phyloP scores from a whole-genome alignment of 352 stramenopile species.

The Phytophthora macrochlamydospora region DNA sequence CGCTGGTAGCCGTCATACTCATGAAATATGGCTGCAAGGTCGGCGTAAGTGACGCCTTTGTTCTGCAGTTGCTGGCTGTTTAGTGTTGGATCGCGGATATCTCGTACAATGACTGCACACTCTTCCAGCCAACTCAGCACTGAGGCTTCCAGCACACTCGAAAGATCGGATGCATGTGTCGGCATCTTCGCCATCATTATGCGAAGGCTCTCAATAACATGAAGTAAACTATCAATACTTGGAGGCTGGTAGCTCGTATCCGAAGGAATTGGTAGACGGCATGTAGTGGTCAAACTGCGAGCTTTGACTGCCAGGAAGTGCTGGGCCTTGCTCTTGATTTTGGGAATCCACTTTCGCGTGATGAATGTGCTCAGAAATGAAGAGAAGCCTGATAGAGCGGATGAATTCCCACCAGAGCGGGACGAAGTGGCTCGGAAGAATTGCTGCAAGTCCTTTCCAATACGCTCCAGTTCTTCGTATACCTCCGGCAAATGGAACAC shows the following conservation, averaged over 20 bases:
- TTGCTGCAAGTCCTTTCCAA: conserved; percentile 65
- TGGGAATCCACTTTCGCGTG: conserved; percentile 74
- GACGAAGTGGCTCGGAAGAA: conserved; percentile 35
- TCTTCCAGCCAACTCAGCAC: conserved; percentile 78
- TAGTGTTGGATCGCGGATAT: conserved; percentile 77
- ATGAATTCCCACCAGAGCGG: conserved; percentile 8
- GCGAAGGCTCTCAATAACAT: conserved; percentile 66
- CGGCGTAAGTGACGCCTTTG: conserved; percentile 55
- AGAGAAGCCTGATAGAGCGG: conserved; percentile 37
- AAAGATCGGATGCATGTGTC: conserved; percentile 58
- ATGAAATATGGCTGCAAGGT: conserved; percentile 66
- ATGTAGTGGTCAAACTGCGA: conserved; percentile 44
- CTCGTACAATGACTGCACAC: conserved; percentile 68
- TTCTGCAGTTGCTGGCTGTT: conserved; percentile 68
- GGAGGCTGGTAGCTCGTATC: conserved; percentile 80
- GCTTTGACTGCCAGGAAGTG: conserved; percentile 68
- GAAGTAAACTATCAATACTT: conserved; percentile 78
- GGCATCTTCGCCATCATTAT: conserved; percentile 80
- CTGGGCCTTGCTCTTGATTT: conserved; percentile 73
- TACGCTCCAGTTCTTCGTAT: conserved; percentile 70
- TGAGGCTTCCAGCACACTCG: conserved; percentile 65
- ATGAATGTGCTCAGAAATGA: conserved; percentile 76
- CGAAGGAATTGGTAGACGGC: conserved; percentile 59
- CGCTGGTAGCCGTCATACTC: conserved; percentile 70
- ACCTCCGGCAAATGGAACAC: conserved; percentile 80